phyloP scores from a whole-genome alignment of 768 basidiomycete genomes.

The Psilocybe sp. region DNA sequence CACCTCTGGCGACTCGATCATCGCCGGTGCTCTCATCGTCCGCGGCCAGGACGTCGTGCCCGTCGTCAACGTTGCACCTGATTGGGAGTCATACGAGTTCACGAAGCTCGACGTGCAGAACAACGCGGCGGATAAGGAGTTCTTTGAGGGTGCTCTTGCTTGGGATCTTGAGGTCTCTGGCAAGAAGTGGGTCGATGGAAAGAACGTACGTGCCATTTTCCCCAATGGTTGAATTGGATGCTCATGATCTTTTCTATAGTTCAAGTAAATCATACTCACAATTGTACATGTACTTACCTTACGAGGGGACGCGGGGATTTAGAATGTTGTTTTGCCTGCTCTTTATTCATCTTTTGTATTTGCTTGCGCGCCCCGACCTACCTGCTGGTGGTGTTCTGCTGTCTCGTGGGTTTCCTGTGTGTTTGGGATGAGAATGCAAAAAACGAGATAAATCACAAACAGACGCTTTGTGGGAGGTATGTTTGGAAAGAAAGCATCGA shows the following conservation, averaged over 20 bases:
- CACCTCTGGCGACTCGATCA: slow-evolving; percentile 68
- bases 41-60: slow-evolving; percentile 75
- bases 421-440: too few relatives aligned
- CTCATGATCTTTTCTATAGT: not conserved
- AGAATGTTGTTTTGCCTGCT: too few relatives aligned
- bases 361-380: too few relatives aligned
- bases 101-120: slow-evolving; percentile 66
- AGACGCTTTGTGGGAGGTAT: too few relatives aligned
- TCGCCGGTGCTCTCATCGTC: slow-evolving; percentile 78
- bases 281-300: too few relatives aligned
- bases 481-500: too few relatives aligned
- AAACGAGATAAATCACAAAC: too few relatives aligned
- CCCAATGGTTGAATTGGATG: not conserved
- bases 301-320: too few relatives aligned
- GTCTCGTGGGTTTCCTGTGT: too few relatives aligned
- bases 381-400: too few relatives aligned
- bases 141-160: slow-evolving; percentile 89
- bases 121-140: slow-evolving; percentile 75
- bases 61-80: slow-evolving; percentile 80
- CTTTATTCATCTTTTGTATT: too few relatives aligned
- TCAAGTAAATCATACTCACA: not conserved
- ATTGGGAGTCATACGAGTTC: slow-evolving; percentile 88
- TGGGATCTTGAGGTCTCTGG: slow-evolving; percentile 92
- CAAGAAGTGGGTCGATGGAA: slow-evolving; percentile 89
- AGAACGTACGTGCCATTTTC: slow-evolving; percentile 86